A percentile compares a stretch with the other conserved stretches of the same genome.
Conservation (phyloP, 805 yeast species). For the Metschnikowia arizonensis region DNA sequence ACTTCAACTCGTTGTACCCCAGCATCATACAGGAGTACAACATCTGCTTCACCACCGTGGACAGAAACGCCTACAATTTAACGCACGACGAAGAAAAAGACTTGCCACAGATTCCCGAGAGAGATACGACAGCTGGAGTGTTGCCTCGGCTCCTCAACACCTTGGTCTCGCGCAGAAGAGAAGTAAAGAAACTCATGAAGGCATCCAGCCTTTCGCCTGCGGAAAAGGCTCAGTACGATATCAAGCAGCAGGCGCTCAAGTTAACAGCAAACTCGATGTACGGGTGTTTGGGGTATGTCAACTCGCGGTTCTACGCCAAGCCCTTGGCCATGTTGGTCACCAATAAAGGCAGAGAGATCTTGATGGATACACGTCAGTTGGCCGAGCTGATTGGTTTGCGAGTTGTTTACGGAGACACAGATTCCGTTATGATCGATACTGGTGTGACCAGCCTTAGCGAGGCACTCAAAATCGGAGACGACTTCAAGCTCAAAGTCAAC, state of each 20-base stretch:
- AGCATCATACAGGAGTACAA: constrained; percentile 95
- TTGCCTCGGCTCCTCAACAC: constrained; percentile 79
- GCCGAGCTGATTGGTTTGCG: constrained; percentile 81
- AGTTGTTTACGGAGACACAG: constrained; percentile 97
- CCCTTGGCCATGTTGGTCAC: constrained; percentile 96
- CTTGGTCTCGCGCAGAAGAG: constrained; percentile 86
- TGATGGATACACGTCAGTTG: constrained; percentile 86
- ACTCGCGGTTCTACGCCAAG: constrained; percentile 91
- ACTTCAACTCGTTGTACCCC: constrained; percentile 95
- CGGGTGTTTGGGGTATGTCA: constrained; percentile 92
- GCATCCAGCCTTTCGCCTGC: constrained; percentile 59
- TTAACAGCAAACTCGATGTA: constrained; percentile 99
- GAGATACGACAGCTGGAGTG: constrained; percentile 65
- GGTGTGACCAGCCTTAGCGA: constrained; percentile 64
- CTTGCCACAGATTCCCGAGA: constrained; percentile 65
- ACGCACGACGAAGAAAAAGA: constrained; percentile 51
- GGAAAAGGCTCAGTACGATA: constrained; percentile 83
- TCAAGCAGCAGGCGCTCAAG: constrained; percentile 92
- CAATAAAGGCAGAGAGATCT: constrained; percentile 89
- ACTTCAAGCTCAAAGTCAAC: constrained; percentile 80
- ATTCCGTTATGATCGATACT: constrained; percentile 97
- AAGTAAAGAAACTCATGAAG: constrained; percentile 82
- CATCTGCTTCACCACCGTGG: constrained; percentile 94
- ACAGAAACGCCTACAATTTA: constrained; percentile 48
- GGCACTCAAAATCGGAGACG: constrained; percentile 78